A percentile compares a stretch with the other conserved stretches of the same genome.
Conservation (phyloP, 805 yeast genomes). For the Geotrichum ghanense region DNA sequence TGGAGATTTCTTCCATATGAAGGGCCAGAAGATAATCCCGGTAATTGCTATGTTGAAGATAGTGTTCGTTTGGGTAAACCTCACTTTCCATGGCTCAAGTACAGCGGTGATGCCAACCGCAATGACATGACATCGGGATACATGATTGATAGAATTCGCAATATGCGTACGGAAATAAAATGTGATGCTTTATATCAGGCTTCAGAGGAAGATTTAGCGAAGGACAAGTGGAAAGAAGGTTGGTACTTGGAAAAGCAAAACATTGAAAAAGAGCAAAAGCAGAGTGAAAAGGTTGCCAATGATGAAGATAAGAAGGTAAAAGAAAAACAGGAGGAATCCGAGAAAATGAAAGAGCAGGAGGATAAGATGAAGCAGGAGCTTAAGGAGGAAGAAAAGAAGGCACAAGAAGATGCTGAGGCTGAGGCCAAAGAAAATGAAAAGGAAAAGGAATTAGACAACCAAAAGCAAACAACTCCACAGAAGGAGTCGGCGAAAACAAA, state of each 20-base stretch:
- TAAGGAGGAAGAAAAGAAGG: not conserved
- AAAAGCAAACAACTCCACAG: no score
- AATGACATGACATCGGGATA: conserved; percentile 20
- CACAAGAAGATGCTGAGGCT: not conserved
- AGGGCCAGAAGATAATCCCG: not conserved
- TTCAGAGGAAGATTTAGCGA: not conserved
- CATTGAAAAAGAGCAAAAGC: not conserved
- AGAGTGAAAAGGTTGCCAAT: not conserved
- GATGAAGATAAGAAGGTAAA: not conserved
- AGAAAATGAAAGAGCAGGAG: not conserved
- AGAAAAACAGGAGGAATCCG: not conserved
- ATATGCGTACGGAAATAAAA: conserved; percentile 11
- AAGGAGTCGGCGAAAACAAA: no score
- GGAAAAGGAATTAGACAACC: not conserved
- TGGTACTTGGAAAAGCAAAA: conserved; percentile 1
- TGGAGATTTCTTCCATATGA: conserved; percentile 7
- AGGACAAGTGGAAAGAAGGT: not conserved
- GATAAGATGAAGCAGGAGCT: not conserved
- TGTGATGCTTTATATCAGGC: conserved; percentile 15
- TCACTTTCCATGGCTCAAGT: conserved; percentile 4
- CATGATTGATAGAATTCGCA: conserved; percentile 23
- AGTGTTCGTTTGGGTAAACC: conserved; percentile 11
- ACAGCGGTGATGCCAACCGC: conserved; percentile 4
- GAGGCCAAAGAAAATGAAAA: not conserved
- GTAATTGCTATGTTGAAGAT: conserved; percentile 4